phyloP scores from a whole-genome alignment of 2,329 filamentous ascomycete species.

The Boeremia lycopersici region DNA sequence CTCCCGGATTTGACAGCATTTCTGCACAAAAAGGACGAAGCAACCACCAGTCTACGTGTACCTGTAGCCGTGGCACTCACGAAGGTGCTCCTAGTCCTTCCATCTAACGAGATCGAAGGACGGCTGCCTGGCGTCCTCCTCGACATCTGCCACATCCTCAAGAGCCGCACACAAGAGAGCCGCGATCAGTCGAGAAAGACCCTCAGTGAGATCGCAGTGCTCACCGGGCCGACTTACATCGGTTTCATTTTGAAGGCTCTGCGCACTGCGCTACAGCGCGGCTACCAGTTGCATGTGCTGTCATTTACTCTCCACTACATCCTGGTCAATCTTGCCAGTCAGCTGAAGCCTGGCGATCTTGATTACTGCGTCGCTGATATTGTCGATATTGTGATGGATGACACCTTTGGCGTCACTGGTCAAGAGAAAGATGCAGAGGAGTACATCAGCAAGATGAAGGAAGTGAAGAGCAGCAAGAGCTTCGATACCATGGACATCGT shows the following conservation, averaged over 20 bases:
- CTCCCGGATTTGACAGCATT: conserved; percentile 81
- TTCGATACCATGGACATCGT: conserved; percentile 96
- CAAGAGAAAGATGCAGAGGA: conserved; percentile 97
- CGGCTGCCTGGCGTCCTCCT: conserved; percentile 83
- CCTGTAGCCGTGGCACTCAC: conserved; percentile 88
- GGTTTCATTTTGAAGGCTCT: conserved; percentile 94
- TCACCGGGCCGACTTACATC: conserved; percentile 83
- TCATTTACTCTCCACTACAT: conserved; percentile 96
- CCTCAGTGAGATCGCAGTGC: conserved; percentile 77
- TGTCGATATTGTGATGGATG: conserved; percentile 89
- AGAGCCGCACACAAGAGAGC: conserved; percentile 85
- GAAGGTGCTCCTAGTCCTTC: conserved; percentile 82
- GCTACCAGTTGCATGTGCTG: conserved; percentile 92
- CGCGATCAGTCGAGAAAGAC: conserved; percentile 91
- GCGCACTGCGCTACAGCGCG: conserved; percentile 77
- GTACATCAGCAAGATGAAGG: conserved; percentile 94
- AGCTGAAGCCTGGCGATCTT: conserved; percentile 79
- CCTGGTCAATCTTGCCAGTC: conserved; percentile 74
- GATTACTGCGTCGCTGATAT: conserved; percentile 85
- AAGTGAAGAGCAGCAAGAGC: conserved; percentile 97
- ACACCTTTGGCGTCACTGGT: conserved; percentile 89
- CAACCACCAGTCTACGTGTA: conserved; percentile 89
- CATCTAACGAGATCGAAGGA: conserved; percentile 72
- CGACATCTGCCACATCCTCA: conserved; percentile 90
- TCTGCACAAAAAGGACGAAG: conserved; percentile 92